These are phyloP conservation scores for Rheum nobile DNA, from an alignment of 148 eudicot genomes.

Conservation along the genomic window DNA sequence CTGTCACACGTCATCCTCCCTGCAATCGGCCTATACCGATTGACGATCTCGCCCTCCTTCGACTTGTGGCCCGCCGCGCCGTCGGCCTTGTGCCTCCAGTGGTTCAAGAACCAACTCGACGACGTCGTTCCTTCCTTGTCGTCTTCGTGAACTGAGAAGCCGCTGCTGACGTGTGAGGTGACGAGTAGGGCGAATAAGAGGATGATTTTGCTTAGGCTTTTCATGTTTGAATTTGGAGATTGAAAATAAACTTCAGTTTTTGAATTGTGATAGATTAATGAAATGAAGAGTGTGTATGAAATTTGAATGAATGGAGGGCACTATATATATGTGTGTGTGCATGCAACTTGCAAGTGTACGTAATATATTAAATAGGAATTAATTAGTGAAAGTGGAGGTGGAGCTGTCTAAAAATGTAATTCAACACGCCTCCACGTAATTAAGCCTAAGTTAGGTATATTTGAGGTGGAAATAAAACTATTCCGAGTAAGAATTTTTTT, in stretches of 20 bases:
- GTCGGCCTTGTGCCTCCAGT: background rate
- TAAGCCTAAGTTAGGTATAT: conserved; percentile 4
- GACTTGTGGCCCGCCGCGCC: too few species aligned
- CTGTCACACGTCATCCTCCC: background rate
- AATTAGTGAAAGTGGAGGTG: background rate
- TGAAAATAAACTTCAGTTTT: too few species aligned
- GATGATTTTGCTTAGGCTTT: background rate
- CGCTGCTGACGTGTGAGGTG: background rate
- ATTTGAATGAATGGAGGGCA: background rate
- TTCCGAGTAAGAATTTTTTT: background rate
- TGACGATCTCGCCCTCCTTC: background rate
- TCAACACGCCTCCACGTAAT: background rate
- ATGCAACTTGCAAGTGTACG: conserved; percentile 2
- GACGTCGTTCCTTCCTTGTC: background rate
- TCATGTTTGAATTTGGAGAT: background rate
- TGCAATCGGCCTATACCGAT: background rate
- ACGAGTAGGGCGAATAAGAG: background rate
- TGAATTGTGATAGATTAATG: too few species aligned
- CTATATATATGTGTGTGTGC: background rate
- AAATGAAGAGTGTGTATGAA: background rate
- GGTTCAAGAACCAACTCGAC: background rate
- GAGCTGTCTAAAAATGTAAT: background rate
- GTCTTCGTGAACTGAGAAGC: background rate
- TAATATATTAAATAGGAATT: background rate
- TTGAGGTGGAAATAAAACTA: background rate